A percentile compares a stretch with the other conserved stretches of the same genome.
Evolutionary conservation across 2,329 filamentous ascomycete species (phyloP).

Genomic region (Pseudopithomyces maydicus): DNA sequence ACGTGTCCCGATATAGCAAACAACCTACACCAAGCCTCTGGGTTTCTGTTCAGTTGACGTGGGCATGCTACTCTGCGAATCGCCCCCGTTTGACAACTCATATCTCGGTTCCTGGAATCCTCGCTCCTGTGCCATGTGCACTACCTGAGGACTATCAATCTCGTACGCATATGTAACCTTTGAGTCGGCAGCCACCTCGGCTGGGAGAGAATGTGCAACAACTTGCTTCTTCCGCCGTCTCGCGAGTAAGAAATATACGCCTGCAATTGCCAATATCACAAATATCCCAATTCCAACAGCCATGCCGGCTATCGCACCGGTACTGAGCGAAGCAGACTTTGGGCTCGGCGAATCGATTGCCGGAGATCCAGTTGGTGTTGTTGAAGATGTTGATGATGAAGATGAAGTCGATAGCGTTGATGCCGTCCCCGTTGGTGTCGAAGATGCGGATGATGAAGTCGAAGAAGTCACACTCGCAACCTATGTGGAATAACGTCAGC

Average conservation of each 20-base stretch:
- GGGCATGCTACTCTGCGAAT: neutral
- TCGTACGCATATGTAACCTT: constrained; percentile 5
- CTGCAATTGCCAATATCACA: neutral
- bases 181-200: neutral
- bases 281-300: constrained; percentile 8
- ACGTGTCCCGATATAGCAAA: too few relatives aligned
- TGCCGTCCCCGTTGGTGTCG: neutral
- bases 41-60: too few relatives aligned
- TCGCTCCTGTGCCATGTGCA: constrained; percentile 2
- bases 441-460: neutral
- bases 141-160: neutral
- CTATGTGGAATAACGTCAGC: neutral
- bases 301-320: constrained; percentile 20
- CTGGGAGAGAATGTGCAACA: neutral
- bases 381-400: constrained; percentile 1
- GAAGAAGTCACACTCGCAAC: neutral
- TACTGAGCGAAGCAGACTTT: constrained; percentile 3
- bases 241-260: neutral
- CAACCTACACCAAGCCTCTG: too few relatives aligned
- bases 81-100: neutral
- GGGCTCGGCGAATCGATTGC: neutral
- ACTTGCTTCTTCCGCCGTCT: constrained; percentile 7
- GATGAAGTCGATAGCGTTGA: neutral
- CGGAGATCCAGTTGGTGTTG: neutral
- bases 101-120: neutral